Evolutionary conservation across 2,329 filamentous ascomycete genomes (phyloP).

Genomic region (Colletotrichum costaricense): DNA sequence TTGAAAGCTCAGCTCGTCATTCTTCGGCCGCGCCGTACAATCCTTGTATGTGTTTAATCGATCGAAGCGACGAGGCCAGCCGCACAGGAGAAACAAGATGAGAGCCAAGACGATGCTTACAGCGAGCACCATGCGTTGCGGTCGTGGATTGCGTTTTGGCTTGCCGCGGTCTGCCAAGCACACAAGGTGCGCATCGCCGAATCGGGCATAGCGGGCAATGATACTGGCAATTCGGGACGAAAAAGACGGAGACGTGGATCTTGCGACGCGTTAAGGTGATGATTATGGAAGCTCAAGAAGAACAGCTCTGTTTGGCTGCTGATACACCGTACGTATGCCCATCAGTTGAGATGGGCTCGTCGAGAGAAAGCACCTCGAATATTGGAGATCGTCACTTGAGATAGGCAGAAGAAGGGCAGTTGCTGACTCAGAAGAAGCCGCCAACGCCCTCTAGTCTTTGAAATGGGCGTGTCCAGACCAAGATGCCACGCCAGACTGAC

Average conservation of each 20-base stretch:
- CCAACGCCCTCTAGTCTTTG: not conserved
- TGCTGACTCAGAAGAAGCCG: not conserved
- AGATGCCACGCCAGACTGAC: not conserved
- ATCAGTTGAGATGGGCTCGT: not conserved
- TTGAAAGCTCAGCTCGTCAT: not conserved
- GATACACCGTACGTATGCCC: no score
- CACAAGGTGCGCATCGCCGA: slow-evolving; percentile 3
- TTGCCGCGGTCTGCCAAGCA: not conserved
- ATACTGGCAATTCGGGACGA: slow-evolving; percentile 2
- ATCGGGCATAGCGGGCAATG: slow-evolving; percentile 12
- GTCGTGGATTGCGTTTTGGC: not conserved
- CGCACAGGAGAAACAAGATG: not conserved
- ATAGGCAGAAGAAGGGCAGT: not conserved
- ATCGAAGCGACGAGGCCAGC: not conserved
- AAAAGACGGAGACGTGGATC: slow-evolving; percentile 2
- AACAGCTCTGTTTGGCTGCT: not conserved
- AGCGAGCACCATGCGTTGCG: not conserved
- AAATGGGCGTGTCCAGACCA: not conserved
- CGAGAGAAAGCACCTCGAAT: not conserved
- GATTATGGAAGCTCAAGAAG: not conserved
- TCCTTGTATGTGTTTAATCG: not conserved
- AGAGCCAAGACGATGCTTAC: not conserved
- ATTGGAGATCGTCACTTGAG: not conserved
- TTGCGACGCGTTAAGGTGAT: not conserved
- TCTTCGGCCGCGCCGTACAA: not conserved